A percentile compares a stretch with the other conserved stretches of the same genome.
Evolutionary conservation across 2,329 filamentous ascomycete genomes (phyloP).

Genomic region (Aspergillus melleus): DNA sequence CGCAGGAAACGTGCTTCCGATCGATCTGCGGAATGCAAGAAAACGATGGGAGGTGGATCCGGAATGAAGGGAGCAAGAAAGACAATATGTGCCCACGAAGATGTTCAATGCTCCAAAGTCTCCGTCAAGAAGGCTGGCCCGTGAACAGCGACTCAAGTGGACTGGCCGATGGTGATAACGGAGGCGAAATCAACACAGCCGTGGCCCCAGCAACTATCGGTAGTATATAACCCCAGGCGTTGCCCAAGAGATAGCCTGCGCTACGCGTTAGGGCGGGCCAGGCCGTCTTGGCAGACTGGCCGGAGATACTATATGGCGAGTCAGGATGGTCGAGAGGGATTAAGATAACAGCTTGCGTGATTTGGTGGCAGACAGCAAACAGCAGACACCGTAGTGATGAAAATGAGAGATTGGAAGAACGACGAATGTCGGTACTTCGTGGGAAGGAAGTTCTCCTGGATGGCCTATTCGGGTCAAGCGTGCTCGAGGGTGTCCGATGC

Average conservation of each 20-base stretch:
- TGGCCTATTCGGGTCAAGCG: no score
- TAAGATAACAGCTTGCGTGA: no score
- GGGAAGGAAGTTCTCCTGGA: no score
- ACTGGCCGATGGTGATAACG: neutral
- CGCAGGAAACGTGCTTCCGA: neutral
- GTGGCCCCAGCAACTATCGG: neutral
- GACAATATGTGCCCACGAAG: neutral
- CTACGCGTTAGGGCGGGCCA: constrained; percentile 16
- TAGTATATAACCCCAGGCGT: constrained; percentile 10
- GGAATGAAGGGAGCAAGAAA: neutral
- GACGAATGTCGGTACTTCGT: neutral
- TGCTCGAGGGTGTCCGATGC: no score
- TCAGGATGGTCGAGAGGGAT: no score
- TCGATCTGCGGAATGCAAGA: neutral
- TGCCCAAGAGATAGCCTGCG: constrained; percentile 21
- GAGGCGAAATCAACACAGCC: constrained; percentile 11
- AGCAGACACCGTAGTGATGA: neutral
- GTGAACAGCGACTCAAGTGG: neutral
- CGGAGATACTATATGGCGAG: neutral
- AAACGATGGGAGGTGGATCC: neutral
- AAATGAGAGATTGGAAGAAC: neutral
- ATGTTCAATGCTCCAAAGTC: neutral
- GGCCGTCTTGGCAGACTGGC: constrained; percentile 11
- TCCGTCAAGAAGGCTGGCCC: neutral
- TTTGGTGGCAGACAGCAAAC: no score